Percentiles rank a stretch among this genome's conserved stretches.
These are phyloP conservation scores for Ophiosphaerella herpotricha DNA, from an alignment of 2,329 filamentous ascomycete genomes.

Conservation along the genomic window DNA sequence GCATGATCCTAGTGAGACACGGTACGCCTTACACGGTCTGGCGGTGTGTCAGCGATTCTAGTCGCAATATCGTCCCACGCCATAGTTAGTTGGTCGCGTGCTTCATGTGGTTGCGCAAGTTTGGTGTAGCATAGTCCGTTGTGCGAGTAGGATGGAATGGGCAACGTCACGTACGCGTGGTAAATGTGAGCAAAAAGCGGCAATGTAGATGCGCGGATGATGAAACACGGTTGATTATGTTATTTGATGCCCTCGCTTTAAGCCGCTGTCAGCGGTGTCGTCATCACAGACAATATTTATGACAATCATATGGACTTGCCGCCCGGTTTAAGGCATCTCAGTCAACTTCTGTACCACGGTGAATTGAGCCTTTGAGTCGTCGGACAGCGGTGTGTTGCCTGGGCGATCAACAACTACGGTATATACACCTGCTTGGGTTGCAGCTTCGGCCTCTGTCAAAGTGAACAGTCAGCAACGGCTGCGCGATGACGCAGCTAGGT, in stretches of 20 bases:
- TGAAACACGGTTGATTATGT: slow-evolving; percentile 1
- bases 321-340: slow-evolving; percentile 37
- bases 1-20: background rate
- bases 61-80: no score
- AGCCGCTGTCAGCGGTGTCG: background rate
- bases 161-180: background rate
- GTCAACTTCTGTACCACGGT: slow-evolving; percentile 39
- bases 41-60: background rate
- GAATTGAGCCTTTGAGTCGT: slow-evolving; percentile 24
- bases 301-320: background rate
- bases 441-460: slow-evolving; percentile 50
- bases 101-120: no score
- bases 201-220: background rate
- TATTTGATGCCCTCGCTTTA: background rate
- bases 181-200: background rate
- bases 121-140: no score
- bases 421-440: slow-evolving; percentile 49
- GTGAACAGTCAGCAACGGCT: slow-evolving; percentile 18
- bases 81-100: no score
- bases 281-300: background rate
- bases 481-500: slow-evolving; percentile 1
- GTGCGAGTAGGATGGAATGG: background rate
- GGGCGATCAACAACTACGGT: slow-evolving; percentile 60
- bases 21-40: background rate
- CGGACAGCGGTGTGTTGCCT: slow-evolving; percentile 67